Conservation (phyloP, 805 yeast genomes). For the Saccharomycopsis synnaedendra region DNA sequence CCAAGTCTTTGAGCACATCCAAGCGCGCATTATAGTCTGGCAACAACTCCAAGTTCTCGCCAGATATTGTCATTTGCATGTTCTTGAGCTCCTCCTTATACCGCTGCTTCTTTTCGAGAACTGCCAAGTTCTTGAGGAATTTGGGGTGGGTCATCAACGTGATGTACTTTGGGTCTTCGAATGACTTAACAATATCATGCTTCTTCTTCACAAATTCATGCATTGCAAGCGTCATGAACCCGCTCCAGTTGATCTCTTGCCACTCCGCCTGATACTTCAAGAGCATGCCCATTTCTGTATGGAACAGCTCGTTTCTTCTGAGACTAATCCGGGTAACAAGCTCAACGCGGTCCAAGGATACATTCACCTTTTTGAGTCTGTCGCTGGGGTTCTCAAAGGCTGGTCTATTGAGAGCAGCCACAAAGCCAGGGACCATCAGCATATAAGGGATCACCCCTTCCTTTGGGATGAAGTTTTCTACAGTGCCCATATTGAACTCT, state of each 20-base stretch:
- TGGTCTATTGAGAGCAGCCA: constrained; percentile 11
- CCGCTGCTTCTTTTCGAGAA: constrained; percentile 32
- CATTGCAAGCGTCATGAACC: constrained; percentile 25
- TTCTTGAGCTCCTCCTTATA: constrained; percentile 41
- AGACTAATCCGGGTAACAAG: constrained; percentile 25
- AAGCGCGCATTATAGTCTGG: constrained; percentile 93
- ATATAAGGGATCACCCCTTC: constrained; percentile 22
- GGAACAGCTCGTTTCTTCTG: constrained; percentile 21
- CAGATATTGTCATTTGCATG: constrained; percentile 57
- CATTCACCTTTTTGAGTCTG: constrained; percentile 15
- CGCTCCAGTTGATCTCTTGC: constrained; percentile 32
- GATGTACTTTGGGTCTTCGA: constrained; percentile 14
- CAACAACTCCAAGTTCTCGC: constrained; percentile 76
- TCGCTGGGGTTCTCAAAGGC: constrained; percentile 17
- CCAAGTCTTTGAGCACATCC: constrained; percentile 64
- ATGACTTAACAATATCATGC: constrained; percentile 20
- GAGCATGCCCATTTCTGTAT: constrained; percentile 25
- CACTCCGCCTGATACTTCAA: constrained; percentile 30
- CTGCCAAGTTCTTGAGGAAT: constrained; percentile 34
- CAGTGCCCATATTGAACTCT: constrained; percentile 34
- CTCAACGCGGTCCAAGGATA: constrained; percentile 19
- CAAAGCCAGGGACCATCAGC: constrained; percentile 21
- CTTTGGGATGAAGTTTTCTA: constrained; percentile 19
- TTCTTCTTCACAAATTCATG: constrained; percentile 30
- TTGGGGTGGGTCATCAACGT: constrained; percentile 27